Conservation (phyloP, 2,329 filamentous ascomycete species). For the Scleromitrula shiraiana region DNA sequence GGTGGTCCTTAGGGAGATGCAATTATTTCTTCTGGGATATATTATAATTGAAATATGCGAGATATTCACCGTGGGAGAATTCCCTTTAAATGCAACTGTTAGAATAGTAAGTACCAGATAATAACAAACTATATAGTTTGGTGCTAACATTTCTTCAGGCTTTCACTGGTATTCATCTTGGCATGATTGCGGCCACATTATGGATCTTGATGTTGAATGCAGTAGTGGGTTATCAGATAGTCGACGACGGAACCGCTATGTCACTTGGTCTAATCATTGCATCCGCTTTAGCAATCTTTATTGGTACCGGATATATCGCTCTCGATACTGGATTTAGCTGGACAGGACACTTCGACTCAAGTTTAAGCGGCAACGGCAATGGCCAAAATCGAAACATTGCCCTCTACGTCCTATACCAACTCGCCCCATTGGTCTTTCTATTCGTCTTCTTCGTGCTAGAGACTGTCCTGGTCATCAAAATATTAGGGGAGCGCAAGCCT, state of each 20-base stretch:
- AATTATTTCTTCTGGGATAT: constrained; percentile 82
- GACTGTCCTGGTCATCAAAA: constrained; percentile 69
- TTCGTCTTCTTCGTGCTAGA: constrained; percentile 81
- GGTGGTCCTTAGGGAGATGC: constrained; percentile 69
- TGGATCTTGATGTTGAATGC: constrained; percentile 93
- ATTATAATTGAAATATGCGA: constrained; percentile 88
- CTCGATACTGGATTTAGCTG: constrained; percentile 86
- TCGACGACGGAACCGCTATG: constrained; percentile 85
- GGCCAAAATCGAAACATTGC: constrained; percentile 61
- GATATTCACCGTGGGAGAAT: constrained; percentile 89
- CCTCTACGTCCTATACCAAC: constrained; percentile 89
- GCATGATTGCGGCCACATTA: constrained; percentile 75
- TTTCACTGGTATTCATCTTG: constrained; percentile 86
- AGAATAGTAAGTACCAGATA: constrained; percentile 53
- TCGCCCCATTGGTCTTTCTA: constrained; percentile 83
- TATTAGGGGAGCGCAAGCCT: constrained; percentile 84
- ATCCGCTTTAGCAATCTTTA: constrained; percentile 65
- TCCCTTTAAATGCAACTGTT: constrained; percentile 64
- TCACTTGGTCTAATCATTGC: constrained; percentile 68
- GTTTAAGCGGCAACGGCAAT: constrained; percentile 36
- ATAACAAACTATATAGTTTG: neutral
- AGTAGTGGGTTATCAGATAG: constrained; percentile 82
- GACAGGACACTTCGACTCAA: constrained; percentile 68
- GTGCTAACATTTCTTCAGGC: constrained; percentile 42
- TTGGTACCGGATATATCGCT: constrained; percentile 91